phyloP scores from a whole-genome alignment of 768 basidiomycete genomes.

The Leccinum fibrillosum region DNA sequence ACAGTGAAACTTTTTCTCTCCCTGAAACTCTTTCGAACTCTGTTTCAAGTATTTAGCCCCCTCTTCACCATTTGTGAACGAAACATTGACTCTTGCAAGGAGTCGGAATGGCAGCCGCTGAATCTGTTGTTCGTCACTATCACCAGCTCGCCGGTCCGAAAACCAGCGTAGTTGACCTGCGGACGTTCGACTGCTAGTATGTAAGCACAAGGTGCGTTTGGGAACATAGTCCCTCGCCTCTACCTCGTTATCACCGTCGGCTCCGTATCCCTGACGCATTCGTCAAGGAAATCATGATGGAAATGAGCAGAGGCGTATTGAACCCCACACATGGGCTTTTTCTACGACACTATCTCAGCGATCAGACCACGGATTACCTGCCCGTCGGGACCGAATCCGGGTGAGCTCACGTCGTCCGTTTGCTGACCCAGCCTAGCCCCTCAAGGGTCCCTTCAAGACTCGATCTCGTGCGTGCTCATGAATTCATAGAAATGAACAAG shows the following conservation, averaged over 20 bases:
- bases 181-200: too few species aligned
- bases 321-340: slow-evolving; percentile 97
- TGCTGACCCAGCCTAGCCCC: slow-evolving; percentile 50
- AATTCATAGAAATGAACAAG: slow-evolving; percentile 99
- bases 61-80: too few species aligned
- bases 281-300: slow-evolving; percentile 99
- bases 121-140: too few species aligned
- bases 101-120: too few species aligned
- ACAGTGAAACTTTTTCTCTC: too few species aligned
- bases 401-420: slow-evolving; percentile 42
- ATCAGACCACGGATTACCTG: slow-evolving; percentile 94
- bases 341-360: slow-evolving; percentile 92
- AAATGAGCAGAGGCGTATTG: slow-evolving; percentile 96
- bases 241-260: slow-evolving; percentile 99
- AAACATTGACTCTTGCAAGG: too few species aligned
- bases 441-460: slow-evolving; percentile 88
- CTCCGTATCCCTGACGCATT: slow-evolving; percentile 96
- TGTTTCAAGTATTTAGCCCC: too few species aligned
- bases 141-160: too few species aligned
- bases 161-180: too few species aligned
- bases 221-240: slow-evolving; percentile 89
- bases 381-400: slow-evolving; percentile 83
- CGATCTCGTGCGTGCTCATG: slow-evolving; percentile 91
- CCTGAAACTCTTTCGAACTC: too few species aligned
- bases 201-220: slow-evolving; percentile 22